Percentiles rank a stretch among this genome's conserved stretches.
phyloP scores from a whole-genome alignment of 352 stramenopile genomes.

The Phytophthora sansomeana region DNA sequence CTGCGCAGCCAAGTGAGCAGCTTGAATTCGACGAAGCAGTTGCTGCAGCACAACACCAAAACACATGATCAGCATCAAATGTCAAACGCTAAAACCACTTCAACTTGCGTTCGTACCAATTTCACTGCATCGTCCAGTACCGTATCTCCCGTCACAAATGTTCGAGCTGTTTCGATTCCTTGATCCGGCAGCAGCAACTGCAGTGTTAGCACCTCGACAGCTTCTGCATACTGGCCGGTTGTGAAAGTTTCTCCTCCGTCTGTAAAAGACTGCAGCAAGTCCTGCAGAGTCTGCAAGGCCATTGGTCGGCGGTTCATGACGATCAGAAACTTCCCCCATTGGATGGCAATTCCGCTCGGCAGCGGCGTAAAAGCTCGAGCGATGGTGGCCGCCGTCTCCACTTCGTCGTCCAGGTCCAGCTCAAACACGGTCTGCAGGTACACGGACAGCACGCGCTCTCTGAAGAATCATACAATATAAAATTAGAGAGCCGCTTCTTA shows the following conservation, averaged over 20 bases:
- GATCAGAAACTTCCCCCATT: slow-evolving; percentile 75
- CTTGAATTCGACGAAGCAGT: slow-evolving; percentile 48
- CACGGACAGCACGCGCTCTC: slow-evolving; percentile 65
- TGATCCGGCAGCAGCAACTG: slow-evolving; percentile 59
- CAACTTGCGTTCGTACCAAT: slow-evolving; percentile 41
- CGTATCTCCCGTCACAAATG: slow-evolving; percentile 44
- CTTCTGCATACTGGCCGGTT: slow-evolving; percentile 35
- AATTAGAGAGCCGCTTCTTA: slow-evolving; percentile 1
- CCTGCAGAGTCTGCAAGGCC: slow-evolving; percentile 41
- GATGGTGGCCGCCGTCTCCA: slow-evolving; percentile 55
- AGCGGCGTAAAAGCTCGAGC: slow-evolving; percentile 53
- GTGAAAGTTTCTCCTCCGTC: slow-evolving; percentile 2
- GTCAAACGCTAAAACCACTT: background rate
- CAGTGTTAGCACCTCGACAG: slow-evolving; percentile 52
- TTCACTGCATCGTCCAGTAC: slow-evolving; percentile 57
- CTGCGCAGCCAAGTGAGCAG: slow-evolving; percentile 26
- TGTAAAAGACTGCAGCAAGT: slow-evolving; percentile 31
- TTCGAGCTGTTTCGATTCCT: slow-evolving; percentile 40
- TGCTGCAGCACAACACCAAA: slow-evolving; percentile 24
- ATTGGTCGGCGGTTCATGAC: slow-evolving; percentile 56
- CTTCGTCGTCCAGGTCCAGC: slow-evolving; percentile 59
- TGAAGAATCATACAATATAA: slow-evolving; percentile 26
- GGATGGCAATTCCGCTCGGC: slow-evolving; percentile 43
- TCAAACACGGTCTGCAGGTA: slow-evolving; percentile 79
- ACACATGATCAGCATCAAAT: slow-evolving; percentile 1